Evolutionary conservation across 225 moss, liverwort and hornwort genomes (phyloP).

Genomic region (Ulota crispa): DNA sequence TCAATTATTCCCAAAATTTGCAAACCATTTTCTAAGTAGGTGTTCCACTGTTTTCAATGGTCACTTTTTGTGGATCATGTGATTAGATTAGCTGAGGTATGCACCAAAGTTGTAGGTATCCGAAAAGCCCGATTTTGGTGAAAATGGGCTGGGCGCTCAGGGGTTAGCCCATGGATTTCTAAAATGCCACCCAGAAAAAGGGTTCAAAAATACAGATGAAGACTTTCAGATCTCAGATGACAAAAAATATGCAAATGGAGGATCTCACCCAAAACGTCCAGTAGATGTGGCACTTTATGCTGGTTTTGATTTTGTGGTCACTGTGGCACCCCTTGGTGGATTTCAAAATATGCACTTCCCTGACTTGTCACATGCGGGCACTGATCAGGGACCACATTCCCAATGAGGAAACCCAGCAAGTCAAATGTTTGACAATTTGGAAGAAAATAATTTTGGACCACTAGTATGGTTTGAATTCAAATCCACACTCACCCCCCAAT

Average conservation of each 20-base stretch:
- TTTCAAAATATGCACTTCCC: not conserved
- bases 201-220: not conserved
- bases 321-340: not conserved
- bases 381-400: not conserved
- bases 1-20: no score
- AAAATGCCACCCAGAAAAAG: not conserved
- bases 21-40: no score
- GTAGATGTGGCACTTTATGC: not conserved
- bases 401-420: no score
- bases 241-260: not conserved
- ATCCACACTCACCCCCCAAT: no score
- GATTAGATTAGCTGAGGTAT: no score
- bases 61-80: no score
- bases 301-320: not conserved
- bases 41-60: no score
- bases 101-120: no score
- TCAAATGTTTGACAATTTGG: slow-evolving; percentile 18
- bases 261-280: not conserved
- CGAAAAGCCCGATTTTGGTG: no score
- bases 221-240: not conserved
- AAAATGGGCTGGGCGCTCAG: no score
- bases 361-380: not conserved
- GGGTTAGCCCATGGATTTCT: not conserved
- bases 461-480: no score
- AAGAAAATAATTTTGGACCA: not conserved